phyloP scores from a whole-genome alignment of 495 filamentous ascomycete species.

The Lasiosphaeria miniovina region DNA sequence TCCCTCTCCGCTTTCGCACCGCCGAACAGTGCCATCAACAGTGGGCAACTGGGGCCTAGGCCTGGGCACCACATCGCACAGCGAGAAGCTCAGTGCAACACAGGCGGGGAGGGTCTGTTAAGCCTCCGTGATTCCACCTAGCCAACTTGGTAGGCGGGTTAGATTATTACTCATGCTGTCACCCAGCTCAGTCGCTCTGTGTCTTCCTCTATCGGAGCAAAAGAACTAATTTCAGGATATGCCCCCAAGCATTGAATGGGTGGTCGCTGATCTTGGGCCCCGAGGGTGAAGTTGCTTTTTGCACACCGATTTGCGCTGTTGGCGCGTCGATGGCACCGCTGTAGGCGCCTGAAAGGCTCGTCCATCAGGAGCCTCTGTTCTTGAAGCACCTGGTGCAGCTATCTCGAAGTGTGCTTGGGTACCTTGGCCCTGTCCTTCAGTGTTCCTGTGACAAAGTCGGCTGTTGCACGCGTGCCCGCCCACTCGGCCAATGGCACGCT shows the following conservation, averaged over 20 bases:
- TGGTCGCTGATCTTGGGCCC: neutral
- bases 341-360: neutral
- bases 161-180: constrained; percentile 11
- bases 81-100: constrained; percentile 10
- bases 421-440: constrained; percentile 18
- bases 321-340: constrained; percentile 10
- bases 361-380: constrained; percentile 16
- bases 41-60: neutral
- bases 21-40: constrained; percentile 7
- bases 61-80: constrained; percentile 14
- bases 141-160: neutral
- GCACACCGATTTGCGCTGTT: constrained; percentile 15
- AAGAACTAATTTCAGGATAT: neutral
- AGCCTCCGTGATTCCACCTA: no score
- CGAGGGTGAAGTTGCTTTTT: constrained; percentile 13
- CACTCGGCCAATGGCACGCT: constrained; percentile 17
- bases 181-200: constrained; percentile 2
- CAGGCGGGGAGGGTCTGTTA: no score
- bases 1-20: constrained; percentile 16
- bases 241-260: neutral
- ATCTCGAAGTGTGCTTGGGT: constrained; percentile 15
- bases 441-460: constrained; percentile 6
- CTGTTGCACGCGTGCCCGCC: constrained; percentile 14
- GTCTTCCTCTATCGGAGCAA: constrained; percentile 19
- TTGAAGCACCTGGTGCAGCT: constrained; percentile 19